A percentile compares a stretch with the other conserved stretches of the same genome.
phyloP scores from a whole-genome alignment of 2,329 filamentous ascomycete species.

The Sporothrix inflata region DNA sequence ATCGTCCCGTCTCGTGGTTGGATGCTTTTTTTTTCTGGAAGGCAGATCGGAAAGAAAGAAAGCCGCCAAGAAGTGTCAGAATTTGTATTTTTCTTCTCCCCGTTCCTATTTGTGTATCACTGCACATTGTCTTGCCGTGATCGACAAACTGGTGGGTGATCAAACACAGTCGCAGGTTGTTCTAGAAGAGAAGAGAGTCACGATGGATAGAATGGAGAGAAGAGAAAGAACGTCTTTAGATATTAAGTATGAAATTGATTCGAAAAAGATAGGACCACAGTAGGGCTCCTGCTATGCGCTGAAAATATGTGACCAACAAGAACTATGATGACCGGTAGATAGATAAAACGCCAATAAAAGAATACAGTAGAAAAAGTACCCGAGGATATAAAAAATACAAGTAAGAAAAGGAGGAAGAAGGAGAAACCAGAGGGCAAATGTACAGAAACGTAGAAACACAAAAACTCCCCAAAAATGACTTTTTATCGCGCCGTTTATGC shows the following conservation, averaged over 20 bases:
- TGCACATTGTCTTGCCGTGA: background rate
- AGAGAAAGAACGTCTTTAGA: background rate
- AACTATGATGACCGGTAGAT: slow-evolving; percentile 2
- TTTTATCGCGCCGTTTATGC: slow-evolving; percentile 34
- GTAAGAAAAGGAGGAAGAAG: background rate
- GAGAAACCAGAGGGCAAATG: slow-evolving; percentile 3
- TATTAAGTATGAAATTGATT: background rate
- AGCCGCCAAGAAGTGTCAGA: background rate
- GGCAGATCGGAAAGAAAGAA: background rate
- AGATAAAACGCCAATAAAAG: background rate
- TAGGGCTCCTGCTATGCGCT: slow-evolving; percentile 11
- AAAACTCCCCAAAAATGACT: background rate
- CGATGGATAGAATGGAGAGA: background rate
- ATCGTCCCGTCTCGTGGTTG: slow-evolving; percentile 7
- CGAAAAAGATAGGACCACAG: background rate
- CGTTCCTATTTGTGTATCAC: background rate
- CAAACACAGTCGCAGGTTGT: background rate
- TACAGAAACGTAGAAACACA: slow-evolving; percentile 7
- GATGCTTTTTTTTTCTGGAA: slow-evolving; percentile 3
- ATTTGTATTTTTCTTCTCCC: background rate
- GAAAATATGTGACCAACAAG: background rate
- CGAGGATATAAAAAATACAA: slow-evolving; percentile 20
- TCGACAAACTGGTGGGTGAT: background rate
- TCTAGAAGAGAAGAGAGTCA: background rate
- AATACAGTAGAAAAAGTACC: background rate